Evolutionary conservation across 441 rosid genomes (phyloP).

Genomic region (Bruguiera hainesii): DNA sequence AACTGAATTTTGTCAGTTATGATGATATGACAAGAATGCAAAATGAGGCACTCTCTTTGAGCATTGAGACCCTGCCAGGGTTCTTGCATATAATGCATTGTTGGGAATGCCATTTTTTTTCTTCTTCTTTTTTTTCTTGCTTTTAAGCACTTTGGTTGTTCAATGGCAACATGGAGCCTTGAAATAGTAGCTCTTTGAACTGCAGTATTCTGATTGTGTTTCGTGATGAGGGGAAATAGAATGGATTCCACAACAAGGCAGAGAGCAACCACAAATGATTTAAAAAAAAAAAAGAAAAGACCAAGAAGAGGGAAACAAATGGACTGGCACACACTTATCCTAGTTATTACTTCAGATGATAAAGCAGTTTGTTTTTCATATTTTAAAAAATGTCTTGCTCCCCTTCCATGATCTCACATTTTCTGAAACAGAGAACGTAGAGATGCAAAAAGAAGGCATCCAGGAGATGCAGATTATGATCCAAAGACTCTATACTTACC

Average conservation of each 20-base stretch:
- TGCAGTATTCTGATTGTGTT: too few relatives aligned
- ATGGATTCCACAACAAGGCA: too few relatives aligned
- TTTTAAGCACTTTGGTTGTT: background rate
- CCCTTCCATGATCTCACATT: slow-evolving; percentile 14
- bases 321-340: background rate
- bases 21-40: background rate
- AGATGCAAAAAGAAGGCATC: slow-evolving; percentile 70
- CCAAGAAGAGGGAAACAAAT: too few relatives aligned
- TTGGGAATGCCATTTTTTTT: background rate
- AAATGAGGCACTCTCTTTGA: background rate
- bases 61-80: background rate
- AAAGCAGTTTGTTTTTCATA: background rate
- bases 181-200: too few relatives aligned
- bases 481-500: slow-evolving; percentile 88
- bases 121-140: too few relatives aligned
- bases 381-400: background rate
- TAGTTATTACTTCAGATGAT: background rate
- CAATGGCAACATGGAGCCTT: too few relatives aligned
- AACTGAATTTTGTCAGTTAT: background rate
- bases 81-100: too few relatives aligned
- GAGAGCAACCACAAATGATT: too few relatives aligned
- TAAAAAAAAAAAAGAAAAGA: too few relatives aligned
- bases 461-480: slow-evolving; percentile 78
- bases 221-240: too few relatives aligned
- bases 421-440: slow-evolving; percentile 49